phyloP scores from a whole-genome alignment of 2,329 filamentous ascomycete genomes.

The Fusarium sp. region DNA sequence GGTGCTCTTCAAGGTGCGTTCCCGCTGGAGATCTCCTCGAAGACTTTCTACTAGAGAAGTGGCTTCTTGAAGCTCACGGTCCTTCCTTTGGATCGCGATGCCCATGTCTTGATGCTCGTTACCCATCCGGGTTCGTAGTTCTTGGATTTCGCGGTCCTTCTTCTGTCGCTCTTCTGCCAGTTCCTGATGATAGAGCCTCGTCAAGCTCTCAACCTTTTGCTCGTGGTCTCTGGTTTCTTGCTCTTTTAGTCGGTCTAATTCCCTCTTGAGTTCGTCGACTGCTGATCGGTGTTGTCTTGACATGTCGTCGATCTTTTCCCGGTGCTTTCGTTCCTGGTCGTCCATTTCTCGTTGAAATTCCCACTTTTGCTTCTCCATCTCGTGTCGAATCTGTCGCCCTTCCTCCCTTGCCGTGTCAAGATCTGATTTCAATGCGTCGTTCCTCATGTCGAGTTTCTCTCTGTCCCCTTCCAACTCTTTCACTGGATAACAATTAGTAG shows the following conservation, averaged over 20 bases:
- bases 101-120: conserved; percentile 66
- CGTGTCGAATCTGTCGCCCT: conserved; percentile 51
- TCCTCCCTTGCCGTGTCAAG: conserved; percentile 60
- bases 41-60: conserved; percentile 60
- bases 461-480: conserved; percentile 63
- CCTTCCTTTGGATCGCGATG: conserved; percentile 62
- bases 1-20: conserved; percentile 70
- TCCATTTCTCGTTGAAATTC: conserved; percentile 63
- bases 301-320: conserved; percentile 53
- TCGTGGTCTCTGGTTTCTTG: conserved; percentile 69
- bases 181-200: conserved; percentile 71
- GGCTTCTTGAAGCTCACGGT: conserved; percentile 65
- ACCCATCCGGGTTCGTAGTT: conserved; percentile 67
- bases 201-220: conserved; percentile 74
- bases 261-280: conserved; percentile 58
- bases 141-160: conserved; percentile 72
- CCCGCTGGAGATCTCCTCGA: conserved; percentile 67
- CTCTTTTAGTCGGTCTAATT: conserved; percentile 58
- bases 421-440: conserved; percentile 70
- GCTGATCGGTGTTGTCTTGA: conserved; percentile 52
- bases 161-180: conserved; percentile 73
- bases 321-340: conserved; percentile 59
- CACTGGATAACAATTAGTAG: conserved; percentile 52
- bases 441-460: conserved; percentile 60
- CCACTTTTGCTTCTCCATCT: conserved; percentile 55